phyloP scores from a whole-genome alignment of 495 filamentous ascomycete genomes.

The Aspergillus cristatus region DNA sequence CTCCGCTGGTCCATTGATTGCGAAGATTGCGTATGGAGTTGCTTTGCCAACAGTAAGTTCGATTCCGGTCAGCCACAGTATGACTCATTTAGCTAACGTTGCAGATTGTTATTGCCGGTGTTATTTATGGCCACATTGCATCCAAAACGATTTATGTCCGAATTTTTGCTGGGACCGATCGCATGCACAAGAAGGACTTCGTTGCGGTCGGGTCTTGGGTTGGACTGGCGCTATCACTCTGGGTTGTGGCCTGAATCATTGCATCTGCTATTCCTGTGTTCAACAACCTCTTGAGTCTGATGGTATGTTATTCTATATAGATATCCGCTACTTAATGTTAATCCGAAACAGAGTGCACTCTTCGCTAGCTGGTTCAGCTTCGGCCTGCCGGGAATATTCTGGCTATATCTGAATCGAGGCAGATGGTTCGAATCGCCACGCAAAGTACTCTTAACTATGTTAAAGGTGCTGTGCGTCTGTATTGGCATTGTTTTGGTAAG shows the following conservation, averaged over 20 bases:
- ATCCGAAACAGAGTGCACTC: slow-evolving; percentile 8
- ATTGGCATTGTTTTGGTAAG: slow-evolving; percentile 22
- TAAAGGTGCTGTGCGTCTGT: slow-evolving; percentile 15
- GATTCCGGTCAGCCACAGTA: slow-evolving; percentile 3
- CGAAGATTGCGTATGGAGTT: slow-evolving; percentile 58
- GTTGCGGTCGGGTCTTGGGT: slow-evolving; percentile 39
- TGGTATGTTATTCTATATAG: slow-evolving; percentile 6
- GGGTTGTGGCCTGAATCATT: slow-evolving; percentile 56
- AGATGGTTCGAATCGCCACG: slow-evolving; percentile 9
- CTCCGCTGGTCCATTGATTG: slow-evolving; percentile 44
- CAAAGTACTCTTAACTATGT: slow-evolving; percentile 18
- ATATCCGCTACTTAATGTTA: neutral
- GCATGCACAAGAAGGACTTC: slow-evolving; percentile 44
- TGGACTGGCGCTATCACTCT: slow-evolving; percentile 40
- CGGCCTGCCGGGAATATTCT: slow-evolving; percentile 25
- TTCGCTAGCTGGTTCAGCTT: slow-evolving; percentile 30
- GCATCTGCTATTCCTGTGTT: slow-evolving; percentile 59
- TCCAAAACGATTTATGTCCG: slow-evolving; percentile 50
- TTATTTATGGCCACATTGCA: slow-evolving; percentile 51
- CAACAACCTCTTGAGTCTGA: slow-evolving; percentile 44
- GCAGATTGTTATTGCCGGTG: slow-evolving; percentile 34
- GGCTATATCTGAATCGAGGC: slow-evolving; percentile 27
- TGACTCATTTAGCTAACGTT: neutral
- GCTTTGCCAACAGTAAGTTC: slow-evolving; percentile 50
- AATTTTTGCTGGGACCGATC: slow-evolving; percentile 37